Evolutionary conservation across 2,329 filamentous ascomycete species (phyloP), one percentile per base, ranked within the genome.

Genomic region (Tolypocladium inflatum): DNA sequence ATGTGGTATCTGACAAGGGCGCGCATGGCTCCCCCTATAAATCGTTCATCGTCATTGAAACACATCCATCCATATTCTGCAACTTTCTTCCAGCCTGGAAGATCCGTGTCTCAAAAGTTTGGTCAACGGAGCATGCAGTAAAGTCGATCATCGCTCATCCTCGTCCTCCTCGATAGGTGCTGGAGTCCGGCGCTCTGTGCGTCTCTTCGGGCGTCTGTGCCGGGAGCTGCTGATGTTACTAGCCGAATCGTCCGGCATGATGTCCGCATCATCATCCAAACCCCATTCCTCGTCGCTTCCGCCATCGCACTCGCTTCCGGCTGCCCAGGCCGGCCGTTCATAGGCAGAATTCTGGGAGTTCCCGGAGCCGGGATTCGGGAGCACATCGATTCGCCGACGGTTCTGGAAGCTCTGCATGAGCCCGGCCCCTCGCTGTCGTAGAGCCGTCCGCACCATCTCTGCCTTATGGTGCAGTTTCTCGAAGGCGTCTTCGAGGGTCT

Each of bases 401-500:
- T 74, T 84, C 74, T 78, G 86, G 70, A 83, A 80, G 72, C 73
- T 85, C 77, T 77, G 80, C 64, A 82, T 82, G 5, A 97, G 77
- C 1, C 90, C 92, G 0, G 91, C 90, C 17, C 87, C 86, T 45
- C 93, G 88, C 69, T 94, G 89, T 7, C 92, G 87, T 6, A 97
- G 79, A 1, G 87, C 84, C 26, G 84, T 86, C 6, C 93, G 86
- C 19, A 97, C 89, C 21, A 80, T 73, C 74, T 97, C 91, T 2
- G 93, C 93, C 67, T 87, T 88, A 63, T 85, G 82, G 69, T 97
- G 93, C n/a, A 97, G 79, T 35, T 84, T 85, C 74, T 97, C 93
- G 65, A 97, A 97, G 0, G 92, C 91, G 68, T 97, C 91, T 72
- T 97, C 93, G 30, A 97, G 81, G 0, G 86, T 86, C 74, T 97